These are phyloP conservation scores for Claviceps monticola DNA, from an alignment of 2,329 filamentous ascomycete genomes.

Conservation along the genomic window DNA sequence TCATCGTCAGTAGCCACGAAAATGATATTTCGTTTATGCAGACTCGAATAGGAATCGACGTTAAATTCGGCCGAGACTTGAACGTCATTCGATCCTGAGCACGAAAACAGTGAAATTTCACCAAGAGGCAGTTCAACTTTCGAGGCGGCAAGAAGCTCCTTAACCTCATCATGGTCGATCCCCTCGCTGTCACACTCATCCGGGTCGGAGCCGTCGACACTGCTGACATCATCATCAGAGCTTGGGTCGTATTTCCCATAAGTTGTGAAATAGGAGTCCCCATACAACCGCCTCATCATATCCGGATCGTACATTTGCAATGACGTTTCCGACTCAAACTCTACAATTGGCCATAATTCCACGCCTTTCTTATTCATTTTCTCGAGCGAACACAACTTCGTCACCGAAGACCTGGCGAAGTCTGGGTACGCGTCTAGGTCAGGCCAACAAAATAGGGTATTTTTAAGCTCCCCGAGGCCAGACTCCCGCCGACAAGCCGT, in stretches of 20 bases:
- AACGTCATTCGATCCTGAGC: slow-evolving; percentile 3
- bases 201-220: slow-evolving; percentile 7
- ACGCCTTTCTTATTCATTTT: too few species aligned
- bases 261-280: background rate
- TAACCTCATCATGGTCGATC: slow-evolving; percentile 22
- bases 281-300: slow-evolving; percentile 5
- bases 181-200: slow-evolving; percentile 26
- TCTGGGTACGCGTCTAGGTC: slow-evolving; percentile 16
- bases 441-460: slow-evolving; percentile 21
- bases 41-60: slow-evolving; percentile 1
- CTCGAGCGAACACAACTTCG: slow-evolving; percentile 1
- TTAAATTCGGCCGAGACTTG: slow-evolving; percentile 1
- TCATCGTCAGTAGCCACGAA: slow-evolving; percentile 14
- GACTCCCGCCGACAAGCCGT: slow-evolving; percentile 12
- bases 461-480: slow-evolving; percentile 12
- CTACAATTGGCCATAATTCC: too few species aligned
- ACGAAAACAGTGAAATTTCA: slow-evolving; percentile 1
- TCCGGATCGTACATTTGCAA: slow-evolving; percentile 8
- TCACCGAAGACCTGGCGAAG: slow-evolving; percentile 14
- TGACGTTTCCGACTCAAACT: too few species aligned
- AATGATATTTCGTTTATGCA: slow-evolving; percentile 14
- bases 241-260: too few species aligned
- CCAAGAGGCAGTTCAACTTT: slow-evolving; percentile 4
- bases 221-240: background rate
- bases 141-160: slow-evolving; percentile 10